Evolutionary conservation across 2,329 filamentous ascomycete species (phyloP).

Genomic region (Coniochaeta sp.): DNA sequence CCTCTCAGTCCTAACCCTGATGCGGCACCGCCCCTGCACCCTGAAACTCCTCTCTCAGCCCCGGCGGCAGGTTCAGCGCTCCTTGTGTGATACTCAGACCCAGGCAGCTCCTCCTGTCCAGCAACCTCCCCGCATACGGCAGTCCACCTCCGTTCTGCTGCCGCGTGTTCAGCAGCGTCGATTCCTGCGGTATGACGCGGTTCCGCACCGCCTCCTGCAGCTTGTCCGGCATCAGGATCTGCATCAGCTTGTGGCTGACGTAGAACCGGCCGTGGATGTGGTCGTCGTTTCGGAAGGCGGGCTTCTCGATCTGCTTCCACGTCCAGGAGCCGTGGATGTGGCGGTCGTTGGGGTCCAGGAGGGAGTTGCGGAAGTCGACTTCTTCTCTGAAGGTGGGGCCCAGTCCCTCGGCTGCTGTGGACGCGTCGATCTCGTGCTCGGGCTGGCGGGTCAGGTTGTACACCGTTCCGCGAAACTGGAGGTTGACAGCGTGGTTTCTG

Average conservation of each 20-base stretch:
- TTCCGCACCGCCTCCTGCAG: background rate
- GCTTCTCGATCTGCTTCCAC: conserved; percentile 21
- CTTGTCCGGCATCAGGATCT: conserved; percentile 32
- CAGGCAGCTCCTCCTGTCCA: background rate
- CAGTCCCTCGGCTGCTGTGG: conserved; percentile 6
- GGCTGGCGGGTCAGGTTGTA: conserved; percentile 15
- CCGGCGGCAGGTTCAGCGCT: background rate
- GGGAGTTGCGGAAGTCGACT: conserved; percentile 11
- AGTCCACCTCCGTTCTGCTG: background rate
- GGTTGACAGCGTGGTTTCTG: background rate
- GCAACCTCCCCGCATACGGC: background rate
- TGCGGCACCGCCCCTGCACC: background rate
- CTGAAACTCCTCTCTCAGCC: background rate
- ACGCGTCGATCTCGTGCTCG: background rate
- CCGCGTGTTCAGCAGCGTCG: background rate
- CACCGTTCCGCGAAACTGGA: conserved; percentile 20
- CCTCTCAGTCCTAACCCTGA: background rate
- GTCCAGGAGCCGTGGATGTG: conserved; percentile 18
- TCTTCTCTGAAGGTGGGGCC: conserved; percentile 19
- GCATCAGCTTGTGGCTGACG: conserved; percentile 44
- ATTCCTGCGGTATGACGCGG: background rate
- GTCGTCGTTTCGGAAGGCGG: conserved; percentile 26
- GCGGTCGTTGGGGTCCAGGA: conserved; percentile 9
- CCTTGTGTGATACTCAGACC: background rate
- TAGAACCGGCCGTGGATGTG: conserved; percentile 50